Evolutionary conservation across 2,329 filamentous ascomycete species (phyloP).

Genomic region (Mycosphaerella arachidis): DNA sequence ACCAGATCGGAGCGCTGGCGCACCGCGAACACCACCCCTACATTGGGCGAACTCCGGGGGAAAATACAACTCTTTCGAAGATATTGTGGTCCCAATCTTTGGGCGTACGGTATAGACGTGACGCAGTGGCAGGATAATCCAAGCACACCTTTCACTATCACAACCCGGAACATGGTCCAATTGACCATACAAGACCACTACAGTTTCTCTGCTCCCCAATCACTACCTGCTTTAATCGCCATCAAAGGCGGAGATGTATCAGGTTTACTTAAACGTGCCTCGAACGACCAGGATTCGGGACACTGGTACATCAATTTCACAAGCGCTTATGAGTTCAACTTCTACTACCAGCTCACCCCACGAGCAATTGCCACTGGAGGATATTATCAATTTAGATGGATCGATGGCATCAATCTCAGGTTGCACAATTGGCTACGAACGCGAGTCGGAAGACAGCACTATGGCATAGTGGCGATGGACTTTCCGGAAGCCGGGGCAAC

Average conservation of each 20-base stretch:
- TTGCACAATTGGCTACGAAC: constrained; percentile 32
- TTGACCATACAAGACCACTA: constrained; percentile 48
- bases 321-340: constrained; percentile 42
- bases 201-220: constrained; percentile 38
- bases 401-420: constrained; percentile 42
- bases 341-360: constrained; percentile 33
- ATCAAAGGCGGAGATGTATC: constrained; percentile 40
- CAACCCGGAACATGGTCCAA: constrained; percentile 35
- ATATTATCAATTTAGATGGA: constrained; percentile 41
- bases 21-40: constrained; percentile 32
- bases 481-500: constrained; percentile 36
- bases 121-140: constrained; percentile 35
- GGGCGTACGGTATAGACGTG: constrained; percentile 33
- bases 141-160: constrained; percentile 34
- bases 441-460: constrained; percentile 27
- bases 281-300: constrained; percentile 19
- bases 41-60: constrained; percentile 31
- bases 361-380: constrained; percentile 43
- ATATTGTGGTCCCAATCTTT: constrained; percentile 22
- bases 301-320: constrained; percentile 45
- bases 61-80: constrained; percentile 37
- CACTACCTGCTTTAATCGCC: constrained; percentile 38
- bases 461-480: constrained; percentile 36
- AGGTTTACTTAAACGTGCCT: constrained; percentile 37
- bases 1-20: constrained; percentile 30